Evolutionary conservation across 208 protist genomes (phyloP).

Genomic region (Wallacemonas rigidus): DNA sequence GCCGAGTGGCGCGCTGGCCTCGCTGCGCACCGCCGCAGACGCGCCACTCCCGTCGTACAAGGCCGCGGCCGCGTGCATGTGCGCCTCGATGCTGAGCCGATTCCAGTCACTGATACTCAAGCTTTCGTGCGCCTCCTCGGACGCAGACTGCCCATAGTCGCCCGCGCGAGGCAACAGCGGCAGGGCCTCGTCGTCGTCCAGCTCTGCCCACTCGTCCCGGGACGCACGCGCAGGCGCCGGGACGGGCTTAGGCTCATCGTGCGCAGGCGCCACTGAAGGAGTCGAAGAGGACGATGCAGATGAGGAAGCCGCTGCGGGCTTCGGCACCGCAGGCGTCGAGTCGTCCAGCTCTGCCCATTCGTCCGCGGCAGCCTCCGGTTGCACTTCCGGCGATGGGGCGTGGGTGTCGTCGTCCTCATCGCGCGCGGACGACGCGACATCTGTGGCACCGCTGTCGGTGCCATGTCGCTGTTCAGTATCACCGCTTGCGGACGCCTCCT

Average conservation of each 20-base stretch:
- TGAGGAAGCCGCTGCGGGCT: not conserved
- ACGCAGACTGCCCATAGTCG: not conserved
- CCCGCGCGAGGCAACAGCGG: not conserved
- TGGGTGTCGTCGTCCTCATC: not conserved
- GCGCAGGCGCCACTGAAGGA: too few relatives aligned
- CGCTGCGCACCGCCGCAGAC: too few relatives aligned
- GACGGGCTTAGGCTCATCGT: too few relatives aligned
- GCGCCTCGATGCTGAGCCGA: not conserved
- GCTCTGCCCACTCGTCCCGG: slow-evolving; percentile 6
- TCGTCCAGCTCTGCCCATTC: slow-evolving; percentile 11
- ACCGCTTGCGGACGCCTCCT: not conserved
- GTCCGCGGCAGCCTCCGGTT: not conserved
- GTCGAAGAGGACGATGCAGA: too few relatives aligned
- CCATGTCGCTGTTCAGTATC: not conserved
- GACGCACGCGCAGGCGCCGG: too few relatives aligned
- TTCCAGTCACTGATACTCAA: not conserved
- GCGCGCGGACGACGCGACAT: not conserved
- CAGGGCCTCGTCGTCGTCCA: not conserved
- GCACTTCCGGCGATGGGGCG: not conserved
- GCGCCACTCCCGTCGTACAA: not conserved
- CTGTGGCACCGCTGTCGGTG: too few relatives aligned
- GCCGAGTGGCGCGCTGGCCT: too few relatives aligned
- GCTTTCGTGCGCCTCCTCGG: too few relatives aligned
- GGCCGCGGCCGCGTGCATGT: not conserved
- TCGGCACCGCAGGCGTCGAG: not conserved